Conservation (phyloP, 2,329 filamentous ascomycete genomes). For the Ophiostoma piceae region DNA sequence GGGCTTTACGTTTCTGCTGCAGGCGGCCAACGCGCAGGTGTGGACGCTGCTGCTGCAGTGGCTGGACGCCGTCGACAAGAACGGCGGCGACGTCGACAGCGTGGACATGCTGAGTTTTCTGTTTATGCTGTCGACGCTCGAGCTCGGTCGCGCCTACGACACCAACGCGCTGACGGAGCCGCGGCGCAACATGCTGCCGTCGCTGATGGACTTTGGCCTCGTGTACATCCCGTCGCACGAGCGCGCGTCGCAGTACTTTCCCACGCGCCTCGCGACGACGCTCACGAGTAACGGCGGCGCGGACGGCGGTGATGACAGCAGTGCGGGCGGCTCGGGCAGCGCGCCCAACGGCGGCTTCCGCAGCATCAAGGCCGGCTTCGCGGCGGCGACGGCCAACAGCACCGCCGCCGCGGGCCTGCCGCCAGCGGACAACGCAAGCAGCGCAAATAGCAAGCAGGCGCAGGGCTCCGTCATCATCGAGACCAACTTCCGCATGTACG, state of each 20-base stretch:
- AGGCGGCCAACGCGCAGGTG: conserved; percentile 93
- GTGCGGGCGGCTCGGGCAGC: neutral
- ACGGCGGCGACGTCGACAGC: conserved; percentile 65
- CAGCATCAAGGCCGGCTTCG: conserved; percentile 62
- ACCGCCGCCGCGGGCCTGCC: conserved; percentile 47
- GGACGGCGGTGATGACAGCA: neutral
- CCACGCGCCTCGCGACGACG: conserved; percentile 88
- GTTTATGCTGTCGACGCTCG: conserved; percentile 88
- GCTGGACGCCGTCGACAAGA: conserved; percentile 76
- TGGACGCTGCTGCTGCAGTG: conserved; percentile 94
- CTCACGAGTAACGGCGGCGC: conserved; percentile 67
- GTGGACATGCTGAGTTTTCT: conserved; percentile 95
- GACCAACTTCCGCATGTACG: conserved; percentile 96
- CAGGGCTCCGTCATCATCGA: conserved; percentile 91
- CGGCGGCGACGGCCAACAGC: conserved; percentile 55
- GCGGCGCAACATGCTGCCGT: conserved; percentile 82
- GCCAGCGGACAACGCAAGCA: conserved; percentile 33
- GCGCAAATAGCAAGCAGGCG: conserved; percentile 37
- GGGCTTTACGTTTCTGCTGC: conserved; percentile 89
- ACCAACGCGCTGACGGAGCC: conserved; percentile 75
- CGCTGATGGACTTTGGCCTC: conserved; percentile 86
- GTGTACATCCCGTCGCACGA: conserved; percentile 65
- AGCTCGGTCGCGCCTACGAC: conserved; percentile 86
- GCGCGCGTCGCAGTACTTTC: conserved; percentile 63
- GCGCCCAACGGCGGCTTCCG: conserved; percentile 46